Conservation (phyloP, 2,329 filamentous ascomycete species). For the Raffaelea arxii region DNA sequence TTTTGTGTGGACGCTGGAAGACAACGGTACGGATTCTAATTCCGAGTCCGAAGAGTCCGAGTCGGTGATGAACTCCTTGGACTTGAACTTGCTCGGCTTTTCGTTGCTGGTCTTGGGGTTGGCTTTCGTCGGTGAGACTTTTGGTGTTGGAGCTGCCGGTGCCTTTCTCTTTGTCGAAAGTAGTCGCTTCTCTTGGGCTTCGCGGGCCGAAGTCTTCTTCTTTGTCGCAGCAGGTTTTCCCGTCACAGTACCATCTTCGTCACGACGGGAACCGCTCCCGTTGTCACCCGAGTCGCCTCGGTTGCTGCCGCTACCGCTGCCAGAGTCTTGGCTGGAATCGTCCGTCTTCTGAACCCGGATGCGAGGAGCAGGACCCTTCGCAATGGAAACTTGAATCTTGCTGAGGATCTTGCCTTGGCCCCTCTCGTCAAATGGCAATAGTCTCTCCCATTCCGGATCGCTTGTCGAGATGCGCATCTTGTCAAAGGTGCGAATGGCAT, state of each 20-base stretch:
- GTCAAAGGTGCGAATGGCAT: constrained; percentile 51
- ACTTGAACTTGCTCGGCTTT: constrained; percentile 32
- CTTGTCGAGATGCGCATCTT: constrained; percentile 44
- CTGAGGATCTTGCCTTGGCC: constrained; percentile 52
- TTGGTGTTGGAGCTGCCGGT: constrained; percentile 15
- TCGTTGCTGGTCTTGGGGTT: constrained; percentile 30
- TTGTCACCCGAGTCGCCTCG: constrained; percentile 29
- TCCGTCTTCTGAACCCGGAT: constrained; percentile 41
- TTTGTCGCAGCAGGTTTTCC: constrained; percentile 15
- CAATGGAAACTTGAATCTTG: constrained; percentile 49
- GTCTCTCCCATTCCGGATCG: constrained; percentile 51
- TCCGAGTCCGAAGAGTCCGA: constrained; percentile 43
- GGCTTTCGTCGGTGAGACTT: constrained; percentile 29
- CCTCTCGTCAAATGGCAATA: constrained; percentile 48
- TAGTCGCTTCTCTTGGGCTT: constrained; percentile 47
- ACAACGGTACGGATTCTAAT: constrained; percentile 20
- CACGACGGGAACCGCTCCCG: constrained; percentile 8
- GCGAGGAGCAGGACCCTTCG: constrained; percentile 41
- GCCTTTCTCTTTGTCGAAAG: constrained; percentile 33
- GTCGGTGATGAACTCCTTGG: constrained; percentile 46
- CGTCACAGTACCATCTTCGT: constrained; percentile 22
- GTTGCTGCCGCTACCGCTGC: constrained; percentile 21
- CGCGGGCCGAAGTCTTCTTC: constrained; percentile 45
- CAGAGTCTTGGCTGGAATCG: constrained; percentile 25
- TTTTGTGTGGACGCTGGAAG: constrained; percentile 21